Base-by-base conservation (phyloP, 1,139 yeast genomes). In the Candida tetrigidarum region DNA sequence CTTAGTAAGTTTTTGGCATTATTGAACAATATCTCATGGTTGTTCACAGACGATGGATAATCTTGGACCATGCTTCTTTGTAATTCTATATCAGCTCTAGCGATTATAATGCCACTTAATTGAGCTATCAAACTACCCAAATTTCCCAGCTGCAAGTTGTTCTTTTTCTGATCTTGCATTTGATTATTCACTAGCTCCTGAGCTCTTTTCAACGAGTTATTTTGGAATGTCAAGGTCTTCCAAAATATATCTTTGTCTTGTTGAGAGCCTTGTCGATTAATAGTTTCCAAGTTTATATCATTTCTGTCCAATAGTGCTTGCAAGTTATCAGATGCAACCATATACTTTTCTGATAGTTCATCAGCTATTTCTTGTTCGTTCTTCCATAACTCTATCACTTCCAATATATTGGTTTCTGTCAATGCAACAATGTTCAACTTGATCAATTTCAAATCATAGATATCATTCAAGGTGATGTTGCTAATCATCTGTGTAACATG, bases 11-110 rank as follows among this genome's bases (percentile, higher is more conserved):
- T 73, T 39, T 63, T 69, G 32, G 70, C 56, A 50, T 80, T 80
- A 11, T 63, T 59, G 2, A 64, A 42, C 16, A 80, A 59, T 0
- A 72, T 54, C 1, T 49, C 53, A 28, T 49, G 56, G 53, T 66
- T 66, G 35, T 60, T 63, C 4, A 48, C 51, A 0, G 79, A 70
- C 22, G 61, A 59, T 19, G 63, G 69, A 36, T 52, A 51, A 19
- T 60, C 57, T 2, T 40, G 43, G 0, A 78, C 41, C 41, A 64
- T 68, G 19, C 74, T 59, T 46, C 83, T 62, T 56, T 78, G 83
- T n/a, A 78, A 54, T 43, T 78, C 84, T 5, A 78, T 66, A 55
- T 80, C 84, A 1, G 81, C 73, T 44, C 84, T 60, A 32, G 77
- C 81, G 20, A 79, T 73, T 32, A 71, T 57, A 0, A 79, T 60